Base-by-base conservation (phyloP, 129 eudicot species). In the Flaveria robusta region DNA sequence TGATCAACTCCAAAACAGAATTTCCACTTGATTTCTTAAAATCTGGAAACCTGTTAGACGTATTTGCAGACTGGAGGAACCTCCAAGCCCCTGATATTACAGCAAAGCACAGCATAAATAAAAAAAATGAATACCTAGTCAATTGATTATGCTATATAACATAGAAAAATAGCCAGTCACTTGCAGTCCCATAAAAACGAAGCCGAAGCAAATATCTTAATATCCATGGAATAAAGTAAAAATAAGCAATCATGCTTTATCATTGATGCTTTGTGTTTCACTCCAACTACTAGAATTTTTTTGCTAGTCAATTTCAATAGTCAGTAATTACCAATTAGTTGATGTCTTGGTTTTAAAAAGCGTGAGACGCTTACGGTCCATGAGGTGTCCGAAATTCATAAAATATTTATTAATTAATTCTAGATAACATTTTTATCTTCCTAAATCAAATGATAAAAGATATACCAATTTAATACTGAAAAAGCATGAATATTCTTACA, bases 1-100 rank as follows among this genome's bases (percentile, higher is more conserved):
- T 91, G 51, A 94, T 71, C 72, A 94, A 84, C 74, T 94, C 98
- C 65, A 94, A 68, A 43, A 94, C 80, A 50, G 98, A 94, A 79
- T 87, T 86, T 37, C 98, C 98, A 64, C 88, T 84, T 64, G 92
- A 94, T 82, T 81, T 86, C 78, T 72, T 83, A 77, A 94, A 87
- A 81, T 89, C 89, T 11, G 96, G 92, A 81, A 91, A 87, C 81
- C 90, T 88, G 79, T 84, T 80, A 60, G 98, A 81, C 70, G 76
- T 74, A 82, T 91, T 91, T 79, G 89, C 55, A 13, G 93, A 86
- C 75, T 87, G 87, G 24, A 81, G 67, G 75, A 94, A 91, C 79
- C 81, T 91, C 98, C 98, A 94, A 52, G 86, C 82, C 47, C 98
- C 98, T 94, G 87, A 70, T 63, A 62, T 42, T 27, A 29, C 79